Percentiles rank a stretch among this genome's conserved stretches.
These are phyloP conservation scores for Phoma herbarum DNA, from an alignment of 2,329 filamentous ascomycete species.

Conservation along the genomic window DNA sequence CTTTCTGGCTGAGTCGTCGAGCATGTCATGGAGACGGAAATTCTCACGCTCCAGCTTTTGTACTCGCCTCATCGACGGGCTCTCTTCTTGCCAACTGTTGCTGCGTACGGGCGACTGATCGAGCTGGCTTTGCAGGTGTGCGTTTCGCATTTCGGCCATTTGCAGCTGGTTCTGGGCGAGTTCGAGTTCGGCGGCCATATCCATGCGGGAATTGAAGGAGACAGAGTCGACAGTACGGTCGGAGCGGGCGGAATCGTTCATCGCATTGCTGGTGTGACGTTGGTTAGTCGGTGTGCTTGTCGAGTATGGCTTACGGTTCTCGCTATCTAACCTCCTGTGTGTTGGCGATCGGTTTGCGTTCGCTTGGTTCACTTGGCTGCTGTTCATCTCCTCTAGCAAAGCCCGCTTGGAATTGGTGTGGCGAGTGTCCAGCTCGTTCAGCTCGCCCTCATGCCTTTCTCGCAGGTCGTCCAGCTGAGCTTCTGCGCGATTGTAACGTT, in stretches of 20 bases:
- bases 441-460: constrained; percentile 74
- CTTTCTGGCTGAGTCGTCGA: constrained; percentile 93
- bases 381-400: constrained; percentile 85
- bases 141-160: constrained; percentile 93
- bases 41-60: constrained; percentile 94
- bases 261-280: constrained; percentile 71
- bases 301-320: constrained; percentile 70
- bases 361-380: constrained; percentile 73
- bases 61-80: constrained; percentile 79
- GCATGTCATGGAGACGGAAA: constrained; percentile 87
- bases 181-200: constrained; percentile 88
- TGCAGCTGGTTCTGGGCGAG: constrained; percentile 94
- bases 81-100: constrained; percentile 71
- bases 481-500: constrained; percentile 83
- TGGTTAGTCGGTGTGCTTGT: constrained; percentile 78
- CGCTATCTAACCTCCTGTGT: constrained; percentile 69
- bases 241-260: constrained; percentile 80
- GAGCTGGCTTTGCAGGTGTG: constrained; percentile 87
- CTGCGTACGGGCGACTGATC: constrained; percentile 74
- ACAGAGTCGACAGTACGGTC: constrained; percentile 86
- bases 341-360: constrained; percentile 70
- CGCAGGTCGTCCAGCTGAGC: constrained; percentile 81
- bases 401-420: constrained; percentile 73
- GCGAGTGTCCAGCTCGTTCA: constrained; percentile 69
- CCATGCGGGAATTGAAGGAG: constrained; percentile 87